Base-by-base conservation (phyloP, 106 monocot species). In the Apostasia ramifera region DNA sequence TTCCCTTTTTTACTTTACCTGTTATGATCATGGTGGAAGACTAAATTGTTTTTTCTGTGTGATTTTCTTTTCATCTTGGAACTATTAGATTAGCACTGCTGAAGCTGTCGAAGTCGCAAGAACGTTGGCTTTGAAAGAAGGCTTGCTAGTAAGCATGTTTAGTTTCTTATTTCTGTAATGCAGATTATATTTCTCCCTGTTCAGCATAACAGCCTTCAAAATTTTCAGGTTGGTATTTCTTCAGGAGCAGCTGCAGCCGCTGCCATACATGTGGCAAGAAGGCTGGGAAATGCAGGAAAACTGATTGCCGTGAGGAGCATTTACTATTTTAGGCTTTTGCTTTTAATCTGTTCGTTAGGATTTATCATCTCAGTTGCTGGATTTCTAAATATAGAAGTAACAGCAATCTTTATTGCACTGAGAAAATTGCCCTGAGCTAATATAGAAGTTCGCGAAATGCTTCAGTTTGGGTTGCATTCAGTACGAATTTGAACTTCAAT, bases 211-310 rank as follows among this genome's bases (percentile, higher is more conserved):
- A 6, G 4, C 14, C 44, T n/a, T 54, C 41, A n/a, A 1, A 63
- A 66, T 75, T 66, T 72, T 6, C 78, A 97, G 95, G 92, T 97
- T 68, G 95, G 95, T 38, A 97, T 92, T 79, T 97, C 95, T 57
- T 97, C 92, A 26, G 92, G 95, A 47, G 95, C 86, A 65, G 95
- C 89, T 48, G 92, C 95, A 50, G 89, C 89, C 49, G 95, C 95
- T 55, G 92, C 95, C 59, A 70, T 89, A 38, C 88, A 81, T 76
- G 80, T 97, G 68, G 95, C 89, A 43, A 89, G 73, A 74, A 84
- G 95, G 67, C 81, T 82, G 65, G 92, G 92, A 89, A 97, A 97
- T 89, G 86, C 89, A 66, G 92, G 92, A 78, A 97, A 92, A 70
- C 74, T 97, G 15, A 85, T 97, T 64, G 82, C 78, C 52, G 92